These are phyloP conservation scores for Chytridium lagenaria DNA, from an alignment of 371 early-diverging fungal genomes.

Conservation along the genomic window DNA sequence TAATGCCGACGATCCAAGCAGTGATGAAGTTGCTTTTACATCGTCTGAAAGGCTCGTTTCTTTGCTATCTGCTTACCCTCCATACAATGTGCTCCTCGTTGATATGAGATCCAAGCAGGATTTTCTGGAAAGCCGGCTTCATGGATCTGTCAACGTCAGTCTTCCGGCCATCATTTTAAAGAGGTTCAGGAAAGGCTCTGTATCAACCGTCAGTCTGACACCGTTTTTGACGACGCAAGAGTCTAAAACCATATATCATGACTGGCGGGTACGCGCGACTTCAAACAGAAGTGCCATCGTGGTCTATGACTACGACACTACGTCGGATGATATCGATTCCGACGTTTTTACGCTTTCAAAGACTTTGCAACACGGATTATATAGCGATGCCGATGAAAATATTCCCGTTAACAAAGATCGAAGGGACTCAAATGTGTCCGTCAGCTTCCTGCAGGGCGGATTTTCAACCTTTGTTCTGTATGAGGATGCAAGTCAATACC, in stretches of 20 bases:
- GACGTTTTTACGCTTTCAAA: slow-evolving; percentile 13
- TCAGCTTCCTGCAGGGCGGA: slow-evolving; percentile 29
- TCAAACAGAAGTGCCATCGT: slow-evolving; percentile 29
- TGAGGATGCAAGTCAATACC: not conserved
- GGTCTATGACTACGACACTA: slow-evolving; percentile 50
- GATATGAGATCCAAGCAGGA: slow-evolving; percentile 46
- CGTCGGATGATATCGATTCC: slow-evolving; percentile 22
- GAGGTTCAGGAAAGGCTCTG: slow-evolving; percentile 39
- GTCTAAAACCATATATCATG: slow-evolving; percentile 34
- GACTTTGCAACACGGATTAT: slow-evolving; percentile 5
- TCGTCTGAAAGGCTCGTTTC: not conserved
- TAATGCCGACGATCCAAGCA: too few relatives aligned
- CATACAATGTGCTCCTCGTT: slow-evolving; percentile 25
- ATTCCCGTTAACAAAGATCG: not conserved
- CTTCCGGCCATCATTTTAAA: slow-evolving; percentile 51
- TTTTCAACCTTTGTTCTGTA: not conserved
- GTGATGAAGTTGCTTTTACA: too few relatives aligned
- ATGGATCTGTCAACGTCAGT: slow-evolving; percentile 43
- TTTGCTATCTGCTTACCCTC: not conserved
- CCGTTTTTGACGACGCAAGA: slow-evolving; percentile 41
- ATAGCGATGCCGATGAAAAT: slow-evolving; percentile 18
- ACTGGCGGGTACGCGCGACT: slow-evolving; percentile 29
- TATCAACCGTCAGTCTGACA: slow-evolving; percentile 39
- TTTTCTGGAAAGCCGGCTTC: slow-evolving; percentile 29
- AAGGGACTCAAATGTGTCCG: slow-evolving; percentile 7